Base-by-base conservation (phyloP, 2,329 filamentous ascomycete genomes). In the Colletotrichum graminicola region DNA sequence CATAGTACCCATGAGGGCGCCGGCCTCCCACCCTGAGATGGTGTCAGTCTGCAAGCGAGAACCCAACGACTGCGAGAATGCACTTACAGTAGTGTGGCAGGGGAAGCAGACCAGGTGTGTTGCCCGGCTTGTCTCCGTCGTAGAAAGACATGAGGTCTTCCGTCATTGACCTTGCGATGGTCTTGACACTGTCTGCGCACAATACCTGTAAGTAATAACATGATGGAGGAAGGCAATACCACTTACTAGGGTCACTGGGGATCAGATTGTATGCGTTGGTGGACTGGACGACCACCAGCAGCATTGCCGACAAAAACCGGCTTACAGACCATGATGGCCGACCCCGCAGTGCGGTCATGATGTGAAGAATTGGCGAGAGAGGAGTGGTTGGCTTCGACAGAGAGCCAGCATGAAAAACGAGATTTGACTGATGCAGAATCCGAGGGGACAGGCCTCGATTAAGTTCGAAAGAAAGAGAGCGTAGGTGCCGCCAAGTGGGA, bases 1-100 rank as follows among this genome's bases (percentile, higher is more conserved):
- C 73, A 96, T 83, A 2, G 91, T 85, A 29, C 88, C 89, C 81
- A 91, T 86, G 84, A 95, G 90, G 67, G 92, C 92, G 63, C 93
- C 93, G 14, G 86, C 91, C 81, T 93, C 92, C 93, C 90, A 94
- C 87, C 87, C 87, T 89, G 67, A 12, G 66, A 57, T 21, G 3
- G 52, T 51, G 32, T 66, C 49, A 65, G 66, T 57, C 23, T 32
- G 26, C 8, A 32, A 34, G 3, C 55, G 29, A n/a, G 3, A 41
- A 18, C 12, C 14, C 10, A 43, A 29, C 10, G 6, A n/a, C 18
- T 7, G 5, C 32, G 26, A 7, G 14, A 26, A 26, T 47, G 5
- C 43, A 78, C 85, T 75, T 78, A 87, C 87, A 89, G 77, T 88
- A 89, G 72, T 89, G 88, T 64, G 86, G 87, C 12, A 82, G 76